phyloP scores from a whole-genome alignment of 805 yeast genomes.

The Metschnikowia lunata region DNA sequence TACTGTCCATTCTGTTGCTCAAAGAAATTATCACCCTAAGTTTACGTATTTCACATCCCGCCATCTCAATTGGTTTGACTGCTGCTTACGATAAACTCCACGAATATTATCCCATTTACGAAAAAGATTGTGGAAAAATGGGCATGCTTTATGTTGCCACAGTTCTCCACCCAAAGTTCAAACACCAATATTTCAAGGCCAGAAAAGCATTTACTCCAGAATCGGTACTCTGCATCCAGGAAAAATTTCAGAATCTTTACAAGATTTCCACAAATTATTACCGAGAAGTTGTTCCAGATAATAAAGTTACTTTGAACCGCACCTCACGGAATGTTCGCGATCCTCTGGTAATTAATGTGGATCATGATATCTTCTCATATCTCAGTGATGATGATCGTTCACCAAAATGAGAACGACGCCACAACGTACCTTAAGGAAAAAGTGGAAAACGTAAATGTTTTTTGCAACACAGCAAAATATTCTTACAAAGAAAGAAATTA shows the following conservation, averaged over 20 bases:
- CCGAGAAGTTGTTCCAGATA: neutral
- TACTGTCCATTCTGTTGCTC: constrained; percentile 1
- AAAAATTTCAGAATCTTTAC: neutral
- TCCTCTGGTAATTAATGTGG: neutral
- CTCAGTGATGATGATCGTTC: neutral
- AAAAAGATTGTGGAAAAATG: neutral
- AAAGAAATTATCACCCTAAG: neutral
- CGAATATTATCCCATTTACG: constrained; percentile 4
- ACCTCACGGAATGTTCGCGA: neutral
- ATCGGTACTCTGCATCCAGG: neutral
- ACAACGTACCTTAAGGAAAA: neutral
- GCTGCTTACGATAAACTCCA: constrained; percentile 2
- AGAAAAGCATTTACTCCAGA: neutral
- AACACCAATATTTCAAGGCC: neutral
- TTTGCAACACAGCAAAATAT: neutral
- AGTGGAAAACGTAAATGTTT: neutral
- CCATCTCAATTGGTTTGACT: constrained; percentile 1
- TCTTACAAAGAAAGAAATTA: neutral
- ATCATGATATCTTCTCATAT: neutral
- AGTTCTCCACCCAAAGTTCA: neutral
- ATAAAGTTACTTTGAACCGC: neutral
- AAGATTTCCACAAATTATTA: neutral
- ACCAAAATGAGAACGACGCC: neutral
- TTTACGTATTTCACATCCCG: neutral
- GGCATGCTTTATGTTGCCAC: neutral